Evolutionary conservation across 2,329 filamentous ascomycete species (phyloP), one percentile per base, ranked within the genome.

Genomic region (Cadophora sp.): DNA sequence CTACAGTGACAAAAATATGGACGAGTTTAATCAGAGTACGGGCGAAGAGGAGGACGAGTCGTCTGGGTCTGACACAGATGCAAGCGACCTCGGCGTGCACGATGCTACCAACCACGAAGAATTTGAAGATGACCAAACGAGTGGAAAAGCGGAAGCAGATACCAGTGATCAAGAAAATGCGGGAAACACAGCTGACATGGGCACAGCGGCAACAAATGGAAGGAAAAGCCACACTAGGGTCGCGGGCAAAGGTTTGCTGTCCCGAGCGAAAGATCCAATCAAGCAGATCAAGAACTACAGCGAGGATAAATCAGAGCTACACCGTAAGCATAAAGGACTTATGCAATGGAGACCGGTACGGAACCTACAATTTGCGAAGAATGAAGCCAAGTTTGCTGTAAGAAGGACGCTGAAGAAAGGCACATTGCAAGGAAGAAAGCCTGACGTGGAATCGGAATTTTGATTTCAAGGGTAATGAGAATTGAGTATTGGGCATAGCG

Each of bases 341-440:
- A 97, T 97, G 93, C 95, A 98, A 79, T 98, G 94, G 94, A 92
- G 90, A 76, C 94, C 95, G 0, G 92, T 94, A 78, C 86, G 95
- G 50, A 97, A 97, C 77, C 84, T 89, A 26, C 89, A 90, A 73
- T 98, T 97, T 79, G 94, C 91, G 53, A 97, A 96, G 81, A 86
- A 97, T 75, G 92, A 98, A 82, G 89, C 92, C 0, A 91, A 91
- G 75, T 94, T 90, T 80, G 93, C 92, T 0, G 79, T 94, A 5
- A 85, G 89, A 55, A 92, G 92, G 78, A 81, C 97, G 65, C 92
- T 90, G 79, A 91, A 92, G 76, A 90, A 92, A 77, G 85, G 96
- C 11, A 90, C 89, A 40, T 80, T 98, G 76, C 89, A 89, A 50
- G 95, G 95, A 0, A 85, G 95, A 69, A 91, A 95, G 79, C 95